Evolutionary conservation across 805 yeast species (phyloP).

Genomic region (Saccharomycopsis lassenensis): DNA sequence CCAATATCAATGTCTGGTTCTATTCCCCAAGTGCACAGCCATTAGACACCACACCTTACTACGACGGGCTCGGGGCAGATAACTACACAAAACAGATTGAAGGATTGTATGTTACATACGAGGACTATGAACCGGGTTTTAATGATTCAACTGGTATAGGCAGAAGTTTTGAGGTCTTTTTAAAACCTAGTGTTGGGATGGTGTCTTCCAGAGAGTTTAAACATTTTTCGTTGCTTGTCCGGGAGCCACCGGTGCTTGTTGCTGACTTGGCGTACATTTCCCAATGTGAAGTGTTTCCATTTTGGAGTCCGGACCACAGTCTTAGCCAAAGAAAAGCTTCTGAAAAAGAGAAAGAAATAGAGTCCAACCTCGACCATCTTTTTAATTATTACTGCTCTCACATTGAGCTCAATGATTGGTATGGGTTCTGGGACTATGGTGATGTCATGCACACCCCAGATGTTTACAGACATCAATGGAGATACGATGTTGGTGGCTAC

Average conservation of each 20-base stretch:
- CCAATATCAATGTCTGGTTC: slow-evolving; percentile 3
- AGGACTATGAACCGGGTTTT: slow-evolving; percentile 15
- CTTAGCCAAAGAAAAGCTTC: neutral
- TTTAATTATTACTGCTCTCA: slow-evolving; percentile 3
- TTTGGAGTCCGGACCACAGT: slow-evolving; percentile 8
- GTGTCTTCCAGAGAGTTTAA: too few species aligned
- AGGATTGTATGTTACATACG: slow-evolving; percentile 8
- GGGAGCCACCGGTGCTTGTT: neutral
- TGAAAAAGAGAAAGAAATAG: slow-evolving; percentile 5
- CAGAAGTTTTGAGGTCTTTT: slow-evolving; percentile 6
- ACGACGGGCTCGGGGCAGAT: slow-evolving; percentile 5
- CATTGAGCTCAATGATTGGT: slow-evolving; percentile 3
- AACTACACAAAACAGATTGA: slow-evolving; percentile 4
- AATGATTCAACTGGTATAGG: slow-evolving; percentile 1
- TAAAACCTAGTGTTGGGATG: too few species aligned
- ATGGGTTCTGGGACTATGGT: slow-evolving; percentile 14
- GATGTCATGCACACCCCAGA: slow-evolving; percentile 7
- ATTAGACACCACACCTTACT: slow-evolving; percentile 1
- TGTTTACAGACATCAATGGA: slow-evolving; percentile 14
- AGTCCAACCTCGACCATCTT: slow-evolving; percentile 1
- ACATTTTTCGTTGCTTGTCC: too few species aligned
- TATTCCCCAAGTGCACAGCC: slow-evolving; percentile 12
- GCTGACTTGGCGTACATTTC: slow-evolving; percentile 4
- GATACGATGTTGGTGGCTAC: slow-evolving; percentile 12
- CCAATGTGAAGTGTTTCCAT: slow-evolving; percentile 1